Percentiles rank a stretch among this genome's conserved stretches.
Conservation (phyloP, 345 rosid species). For the Eucalyptus microcorys region DNA sequence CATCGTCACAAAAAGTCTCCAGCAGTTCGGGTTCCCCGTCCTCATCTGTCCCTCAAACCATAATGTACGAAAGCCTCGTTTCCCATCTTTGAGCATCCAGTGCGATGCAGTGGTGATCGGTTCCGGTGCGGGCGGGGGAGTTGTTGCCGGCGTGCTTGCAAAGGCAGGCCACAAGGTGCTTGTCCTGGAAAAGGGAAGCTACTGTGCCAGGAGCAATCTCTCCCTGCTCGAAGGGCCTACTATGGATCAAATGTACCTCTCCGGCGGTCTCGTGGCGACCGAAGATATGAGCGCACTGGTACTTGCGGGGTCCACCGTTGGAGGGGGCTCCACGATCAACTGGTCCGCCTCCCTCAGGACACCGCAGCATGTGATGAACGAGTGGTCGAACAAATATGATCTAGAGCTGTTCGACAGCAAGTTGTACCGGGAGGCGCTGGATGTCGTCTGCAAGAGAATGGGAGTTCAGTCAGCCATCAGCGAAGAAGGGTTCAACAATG, state of each 20-base stretch:
- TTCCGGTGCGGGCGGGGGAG: slow-evolving; percentile 78
- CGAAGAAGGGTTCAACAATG: slow-evolving; percentile 68
- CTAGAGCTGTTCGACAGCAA: slow-evolving; percentile 49
- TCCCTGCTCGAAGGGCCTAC: slow-evolving; percentile 68
- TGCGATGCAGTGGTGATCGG: slow-evolving; percentile 86
- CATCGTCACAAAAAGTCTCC: slow-evolving; percentile 20
- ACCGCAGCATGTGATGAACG: slow-evolving; percentile 60
- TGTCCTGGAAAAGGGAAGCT: slow-evolving; percentile 68
- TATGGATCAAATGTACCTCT: slow-evolving; percentile 65
- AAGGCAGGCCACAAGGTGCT: slow-evolving; percentile 68
- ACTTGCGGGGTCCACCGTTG: slow-evolving; percentile 78
- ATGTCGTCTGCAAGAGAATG: slow-evolving; percentile 61
- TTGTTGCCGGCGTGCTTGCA: slow-evolving; percentile 65
- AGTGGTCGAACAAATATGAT: slow-evolving; percentile 33
- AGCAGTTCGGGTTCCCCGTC: slow-evolving; percentile 27
- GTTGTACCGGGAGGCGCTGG: slow-evolving; percentile 47
- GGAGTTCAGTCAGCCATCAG: slow-evolving; percentile 55
- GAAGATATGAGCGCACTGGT: slow-evolving; percentile 37
- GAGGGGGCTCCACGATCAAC: slow-evolving; percentile 78
- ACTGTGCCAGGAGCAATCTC: slow-evolving; percentile 51
- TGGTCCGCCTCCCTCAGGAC: slow-evolving; percentile 81
- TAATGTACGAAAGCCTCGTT: not conserved
- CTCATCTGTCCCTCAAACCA: not conserved
- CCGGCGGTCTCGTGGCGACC: slow-evolving; percentile 44
- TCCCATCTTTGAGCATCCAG: slow-evolving; percentile 30